Percentiles rank a stretch among this genome's conserved stretches.
Conservation (phyloP, 768 basidiomycete genomes). For the Suillus spraguei region DNA sequence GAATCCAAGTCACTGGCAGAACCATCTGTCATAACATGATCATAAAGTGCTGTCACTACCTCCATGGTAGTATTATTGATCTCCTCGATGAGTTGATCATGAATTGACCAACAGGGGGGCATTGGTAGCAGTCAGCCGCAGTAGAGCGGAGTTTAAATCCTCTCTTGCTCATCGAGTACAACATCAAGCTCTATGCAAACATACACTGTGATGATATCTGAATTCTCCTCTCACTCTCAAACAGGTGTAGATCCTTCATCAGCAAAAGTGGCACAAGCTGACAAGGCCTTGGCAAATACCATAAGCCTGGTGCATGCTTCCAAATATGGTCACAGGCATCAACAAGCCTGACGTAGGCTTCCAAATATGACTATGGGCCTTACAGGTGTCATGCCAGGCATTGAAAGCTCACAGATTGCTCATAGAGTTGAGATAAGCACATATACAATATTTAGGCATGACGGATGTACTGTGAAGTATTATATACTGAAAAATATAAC, state of each 20-base stretch:
- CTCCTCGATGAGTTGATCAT: background rate
- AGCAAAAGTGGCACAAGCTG: slow-evolving; percentile 1
- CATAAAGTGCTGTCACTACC: background rate
- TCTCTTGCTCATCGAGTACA: background rate
- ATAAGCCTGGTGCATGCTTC: background rate
- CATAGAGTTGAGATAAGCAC: too few relatives aligned
- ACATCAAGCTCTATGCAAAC: background rate
- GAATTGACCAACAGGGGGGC: background rate
- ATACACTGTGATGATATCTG: background rate
- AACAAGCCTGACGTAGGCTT: background rate
- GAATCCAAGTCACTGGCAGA: background rate
- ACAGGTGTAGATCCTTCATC: too few relatives aligned
- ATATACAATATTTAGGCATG: too few relatives aligned
- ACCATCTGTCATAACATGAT: background rate
- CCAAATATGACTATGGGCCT: background rate
- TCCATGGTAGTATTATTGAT: background rate
- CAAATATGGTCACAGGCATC: background rate
- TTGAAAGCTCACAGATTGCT: background rate
- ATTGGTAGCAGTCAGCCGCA: background rate
- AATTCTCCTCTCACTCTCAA: too few relatives aligned
- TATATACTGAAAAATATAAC: too few relatives aligned
- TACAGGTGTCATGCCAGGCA: background rate
- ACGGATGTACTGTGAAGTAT: too few relatives aligned
- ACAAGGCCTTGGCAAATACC: background rate
- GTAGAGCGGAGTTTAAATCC: background rate